phyloP scores from a whole-genome alignment of 352 stramenopile species.

The Globisporangium lucens region DNA sequence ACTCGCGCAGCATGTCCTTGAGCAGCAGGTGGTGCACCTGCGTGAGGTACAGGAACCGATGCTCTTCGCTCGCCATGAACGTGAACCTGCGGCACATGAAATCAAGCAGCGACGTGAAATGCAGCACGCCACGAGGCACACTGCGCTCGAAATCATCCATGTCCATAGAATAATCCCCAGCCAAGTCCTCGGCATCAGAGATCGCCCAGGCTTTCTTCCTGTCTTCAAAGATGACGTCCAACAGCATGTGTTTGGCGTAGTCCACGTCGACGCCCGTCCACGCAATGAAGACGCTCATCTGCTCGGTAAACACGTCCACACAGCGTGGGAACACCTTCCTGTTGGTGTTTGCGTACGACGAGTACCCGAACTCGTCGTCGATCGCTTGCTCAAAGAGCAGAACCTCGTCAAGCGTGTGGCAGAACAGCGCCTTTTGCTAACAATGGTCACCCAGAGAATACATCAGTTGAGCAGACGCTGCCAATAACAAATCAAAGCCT shows the following conservation, averaged over 20 bases:
- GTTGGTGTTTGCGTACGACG: slow-evolving; percentile 39
- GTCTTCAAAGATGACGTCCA: slow-evolving; percentile 7
- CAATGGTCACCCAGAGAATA: not conserved
- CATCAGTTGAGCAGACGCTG: slow-evolving; percentile 11
- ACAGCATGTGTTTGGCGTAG: slow-evolving; percentile 46
- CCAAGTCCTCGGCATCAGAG: not conserved
- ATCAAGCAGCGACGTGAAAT: slow-evolving; percentile 53
- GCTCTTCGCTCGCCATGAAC: slow-evolving; percentile 57
- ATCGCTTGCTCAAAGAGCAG: slow-evolving; percentile 67
- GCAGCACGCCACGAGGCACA: slow-evolving; percentile 24
- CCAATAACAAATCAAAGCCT: slow-evolving; percentile 1
- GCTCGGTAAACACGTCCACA: slow-evolving; percentile 58
- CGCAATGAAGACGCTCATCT: slow-evolving; percentile 48
- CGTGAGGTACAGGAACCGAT: slow-evolving; percentile 75
- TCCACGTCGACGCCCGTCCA: slow-evolving; percentile 63
- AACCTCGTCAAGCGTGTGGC: slow-evolving; percentile 72
- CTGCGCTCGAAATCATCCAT: slow-evolving; percentile 9
- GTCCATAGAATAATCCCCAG: not conserved
- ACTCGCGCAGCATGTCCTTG: slow-evolving; percentile 20
- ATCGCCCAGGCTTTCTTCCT: slow-evolving; percentile 13
- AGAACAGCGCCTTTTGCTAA: slow-evolving; percentile 48
- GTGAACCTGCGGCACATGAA: slow-evolving; percentile 67
- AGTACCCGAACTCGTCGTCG: slow-evolving; percentile 64
- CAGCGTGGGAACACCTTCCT: slow-evolving; percentile 47
- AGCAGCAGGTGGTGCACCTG: slow-evolving; percentile 65